Evolutionary conservation across 2,329 filamentous ascomycete genomes (phyloP).

Genomic region (Colletotrichum truncatum): DNA sequence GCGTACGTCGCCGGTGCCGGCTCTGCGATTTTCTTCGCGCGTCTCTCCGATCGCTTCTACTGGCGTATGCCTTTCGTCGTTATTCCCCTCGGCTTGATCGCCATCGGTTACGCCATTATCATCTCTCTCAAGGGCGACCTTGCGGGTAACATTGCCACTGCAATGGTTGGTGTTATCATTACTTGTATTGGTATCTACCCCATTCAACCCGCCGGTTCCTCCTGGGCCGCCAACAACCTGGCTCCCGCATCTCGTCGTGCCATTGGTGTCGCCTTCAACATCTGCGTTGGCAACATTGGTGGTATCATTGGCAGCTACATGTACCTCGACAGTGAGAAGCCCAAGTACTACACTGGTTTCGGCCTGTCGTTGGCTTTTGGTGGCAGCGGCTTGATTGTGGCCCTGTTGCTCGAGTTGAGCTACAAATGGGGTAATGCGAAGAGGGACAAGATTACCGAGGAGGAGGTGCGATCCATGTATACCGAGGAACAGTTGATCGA

Average conservation of each 20-base stretch:
- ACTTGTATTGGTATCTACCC: conserved; percentile 77
- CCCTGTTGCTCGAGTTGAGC: conserved; percentile 39
- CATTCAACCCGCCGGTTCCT: conserved; percentile 68
- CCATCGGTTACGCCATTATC: conserved; percentile 64
- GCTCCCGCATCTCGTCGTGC: conserved; percentile 49
- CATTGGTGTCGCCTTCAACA: conserved; percentile 48
- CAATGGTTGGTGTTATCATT: conserved; percentile 75
- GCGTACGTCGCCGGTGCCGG: conserved; percentile 70
- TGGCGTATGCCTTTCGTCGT: conserved; percentile 75
- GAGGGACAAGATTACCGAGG: conserved; percentile 36
- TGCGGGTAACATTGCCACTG: conserved; percentile 54
- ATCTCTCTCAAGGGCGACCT: conserved; percentile 68
- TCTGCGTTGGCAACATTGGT: conserved; percentile 49
- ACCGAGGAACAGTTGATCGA: conserved; percentile 30
- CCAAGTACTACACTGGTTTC: conserved; percentile 46
- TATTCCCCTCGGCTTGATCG: conserved; percentile 63
- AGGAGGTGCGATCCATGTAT: conserved; percentile 33
- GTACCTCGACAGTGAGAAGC: conserved; percentile 44
- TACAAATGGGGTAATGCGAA: conserved; percentile 38
- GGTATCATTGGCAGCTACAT: conserved; percentile 51
- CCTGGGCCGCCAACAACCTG: conserved; percentile 77
- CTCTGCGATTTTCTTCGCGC: conserved; percentile 70
- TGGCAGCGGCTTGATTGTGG: conserved; percentile 37
- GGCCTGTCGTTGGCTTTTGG: conserved; percentile 43
- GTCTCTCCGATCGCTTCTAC: conserved; percentile 71